Evolutionary conservation across 179 eudicot genomes (phyloP).

Genomic region (Beta macrorhiza): DNA sequence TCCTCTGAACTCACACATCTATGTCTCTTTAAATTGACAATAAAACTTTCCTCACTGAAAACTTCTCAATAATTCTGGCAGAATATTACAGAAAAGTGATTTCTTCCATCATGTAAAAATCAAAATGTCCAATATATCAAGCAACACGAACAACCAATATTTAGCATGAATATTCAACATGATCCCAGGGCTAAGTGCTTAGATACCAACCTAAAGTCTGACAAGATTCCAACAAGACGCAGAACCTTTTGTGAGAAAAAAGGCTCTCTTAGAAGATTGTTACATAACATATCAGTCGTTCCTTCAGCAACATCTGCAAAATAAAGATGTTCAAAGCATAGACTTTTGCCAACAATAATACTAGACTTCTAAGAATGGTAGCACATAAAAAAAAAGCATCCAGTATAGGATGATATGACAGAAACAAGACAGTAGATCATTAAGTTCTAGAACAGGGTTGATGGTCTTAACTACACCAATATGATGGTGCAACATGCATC

Average conservation of each 20-base stretch:
- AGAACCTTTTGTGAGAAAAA: slow-evolving; percentile 73
- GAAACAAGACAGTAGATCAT: neutral
- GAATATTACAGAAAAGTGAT: neutral
- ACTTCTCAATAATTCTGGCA: neutral
- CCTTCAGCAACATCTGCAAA: slow-evolving; percentile 42
- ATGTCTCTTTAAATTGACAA: neutral
- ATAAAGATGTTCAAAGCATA: slow-evolving; percentile 10
- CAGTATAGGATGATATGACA: neutral
- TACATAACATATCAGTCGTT: slow-evolving; percentile 40
- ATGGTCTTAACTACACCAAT: neutral
- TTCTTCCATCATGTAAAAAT: neutral
- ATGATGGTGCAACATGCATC: slow-evolving; percentile 11
- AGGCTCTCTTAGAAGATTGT: slow-evolving; percentile 65
- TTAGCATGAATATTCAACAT: slow-evolving; percentile 7
- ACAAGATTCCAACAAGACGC: slow-evolving; percentile 66
- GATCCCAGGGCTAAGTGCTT: slow-evolving; percentile 10
- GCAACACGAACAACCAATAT: neutral
- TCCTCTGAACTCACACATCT: neutral
- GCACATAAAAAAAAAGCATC: neutral
- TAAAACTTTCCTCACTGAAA: neutral
- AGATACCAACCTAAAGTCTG: slow-evolving; percentile 67
- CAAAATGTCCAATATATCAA: neutral
- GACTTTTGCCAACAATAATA: neutral
- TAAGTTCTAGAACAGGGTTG: neutral
- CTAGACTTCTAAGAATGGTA: neutral